Evolutionary conservation across 331 rosid species (phyloP), one percentile per base, ranked within the genome.

Genomic region (Ulmus americana): DNA sequence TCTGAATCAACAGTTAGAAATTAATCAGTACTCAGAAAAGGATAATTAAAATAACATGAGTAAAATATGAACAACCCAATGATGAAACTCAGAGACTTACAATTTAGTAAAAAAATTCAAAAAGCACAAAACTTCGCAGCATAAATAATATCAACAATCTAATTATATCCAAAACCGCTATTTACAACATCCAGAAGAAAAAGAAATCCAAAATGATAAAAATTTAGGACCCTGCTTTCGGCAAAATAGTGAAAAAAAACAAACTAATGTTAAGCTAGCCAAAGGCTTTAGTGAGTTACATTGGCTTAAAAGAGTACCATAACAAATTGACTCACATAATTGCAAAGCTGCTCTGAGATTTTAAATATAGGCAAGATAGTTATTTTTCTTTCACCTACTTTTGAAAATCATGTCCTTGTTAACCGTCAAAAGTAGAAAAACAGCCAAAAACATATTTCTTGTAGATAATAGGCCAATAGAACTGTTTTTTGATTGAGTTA

Each of bases 1-100:
- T 74, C 77, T n/a, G 78, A 59, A 69, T 65, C 81, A 77, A 74
- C 71, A 77, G 12, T 60, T 55, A 50, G 15, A 44, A 69, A 41
- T 10, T 39, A 35, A 58, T 63, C 50, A 67, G 51, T 45, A 58
- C 28, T 48, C 28, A 10, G 16, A 47, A 11, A 61, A 61, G 42
- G 8, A 62, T 0, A 50, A 6, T 54, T 12, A 22, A 52, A 45
- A 46, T 10, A 20, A 16, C 8, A 71, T 10, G 11, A 52, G 5
- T 4, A 12, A 18, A 55, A 46, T 22, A 45, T 35, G 54, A 52
- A 8, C 15, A 22, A 44, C n/a, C 1, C 6, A 4, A 18, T 6
- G 45, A 20, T 43, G 13, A 6, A 60, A 60, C 57, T 22, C 8
- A 10, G 46, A 13, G 18, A 5, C 42, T 38, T 14, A 11, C 38